Conservation (phyloP, 805 yeast species). For the Grigorovia yakushimaensis region DNA sequence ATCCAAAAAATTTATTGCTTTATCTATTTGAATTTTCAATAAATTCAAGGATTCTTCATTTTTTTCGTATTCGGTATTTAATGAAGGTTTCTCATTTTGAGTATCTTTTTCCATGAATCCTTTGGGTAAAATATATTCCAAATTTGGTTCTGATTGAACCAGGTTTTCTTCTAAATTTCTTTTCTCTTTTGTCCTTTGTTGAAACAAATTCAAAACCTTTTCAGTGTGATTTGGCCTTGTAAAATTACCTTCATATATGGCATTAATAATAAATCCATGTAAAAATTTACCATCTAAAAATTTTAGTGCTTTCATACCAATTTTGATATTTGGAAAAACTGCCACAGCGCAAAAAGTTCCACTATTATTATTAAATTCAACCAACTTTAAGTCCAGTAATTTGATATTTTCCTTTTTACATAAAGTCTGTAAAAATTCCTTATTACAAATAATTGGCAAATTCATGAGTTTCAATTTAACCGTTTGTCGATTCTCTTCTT, state of each 20-base stretch:
- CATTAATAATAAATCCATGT: slow-evolving; percentile 17
- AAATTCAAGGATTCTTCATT: not conserved
- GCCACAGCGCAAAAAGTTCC: slow-evolving; percentile 20
- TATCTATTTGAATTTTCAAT: slow-evolving; percentile 22
- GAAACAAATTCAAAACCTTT: not conserved
- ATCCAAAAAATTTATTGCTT: slow-evolving; percentile 26
- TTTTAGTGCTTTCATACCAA: slow-evolving; percentile 15
- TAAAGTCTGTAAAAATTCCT: slow-evolving; percentile 18
- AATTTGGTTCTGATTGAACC: not conserved
- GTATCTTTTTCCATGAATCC: not conserved
- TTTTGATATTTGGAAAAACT: slow-evolving; percentile 14
- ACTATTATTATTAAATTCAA: slow-evolving; percentile 1
- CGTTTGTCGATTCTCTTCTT: not conserved
- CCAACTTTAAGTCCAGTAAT: slow-evolving; percentile 5
- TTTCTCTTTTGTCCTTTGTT: not conserved
- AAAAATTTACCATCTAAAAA: slow-evolving; percentile 19
- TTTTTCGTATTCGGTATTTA: not conserved
- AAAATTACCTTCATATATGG: not conserved
- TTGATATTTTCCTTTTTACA: slow-evolving; percentile 16
- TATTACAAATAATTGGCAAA: slow-evolving; percentile 15
- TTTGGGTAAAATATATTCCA: not conserved
- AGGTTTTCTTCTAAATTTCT: not conserved
- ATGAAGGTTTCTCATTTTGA: not conserved
- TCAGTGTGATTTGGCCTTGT: not conserved
- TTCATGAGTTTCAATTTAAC: slow-evolving; percentile 18